Percentiles rank a stretch among this genome's conserved stretches.
Conservation (phyloP, 2,329 filamentous ascomycete species). For the Sporothrix protearum region DNA sequence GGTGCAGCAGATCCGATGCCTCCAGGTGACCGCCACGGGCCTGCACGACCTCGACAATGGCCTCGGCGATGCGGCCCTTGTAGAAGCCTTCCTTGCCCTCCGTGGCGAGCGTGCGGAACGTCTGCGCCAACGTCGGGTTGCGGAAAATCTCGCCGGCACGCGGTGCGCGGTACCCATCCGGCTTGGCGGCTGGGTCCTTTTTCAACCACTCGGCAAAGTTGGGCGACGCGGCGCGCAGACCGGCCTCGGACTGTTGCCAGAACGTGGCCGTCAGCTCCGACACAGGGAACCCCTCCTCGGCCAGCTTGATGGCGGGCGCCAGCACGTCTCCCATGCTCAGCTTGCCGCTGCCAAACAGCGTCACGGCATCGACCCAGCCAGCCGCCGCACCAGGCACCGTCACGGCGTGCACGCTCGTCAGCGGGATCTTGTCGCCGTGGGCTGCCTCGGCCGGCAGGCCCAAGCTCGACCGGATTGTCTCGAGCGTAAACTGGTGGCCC, state of each 20-base stretch:
- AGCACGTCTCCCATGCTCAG: constrained; percentile 73
- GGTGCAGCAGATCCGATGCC: constrained; percentile 74
- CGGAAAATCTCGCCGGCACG: constrained; percentile 81
- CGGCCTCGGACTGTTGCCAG: constrained; percentile 67
- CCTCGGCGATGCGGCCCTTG: constrained; percentile 74
- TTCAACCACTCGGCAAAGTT: constrained; percentile 89
- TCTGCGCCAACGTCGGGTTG: constrained; percentile 75
- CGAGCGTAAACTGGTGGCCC: constrained; percentile 64
- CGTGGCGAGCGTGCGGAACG: constrained; percentile 72
- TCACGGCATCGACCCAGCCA: constrained; percentile 87
- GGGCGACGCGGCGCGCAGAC: constrained; percentile 70
- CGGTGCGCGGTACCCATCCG: constrained; percentile 70
- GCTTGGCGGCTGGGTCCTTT: constrained; percentile 58
- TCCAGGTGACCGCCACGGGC: constrained; percentile 74
- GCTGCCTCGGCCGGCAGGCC: constrained; percentile 53
- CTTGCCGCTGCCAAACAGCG: constrained; percentile 85
- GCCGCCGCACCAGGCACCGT: constrained; percentile 88
- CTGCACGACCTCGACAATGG: constrained; percentile 71
- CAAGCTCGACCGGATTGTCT: constrained; percentile 66
- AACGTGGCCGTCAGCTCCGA: constrained; percentile 69
- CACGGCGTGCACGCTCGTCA: constrained; percentile 71
- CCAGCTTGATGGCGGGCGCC: constrained; percentile 76
- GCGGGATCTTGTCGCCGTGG: constrained; percentile 48
- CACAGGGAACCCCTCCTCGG: constrained; percentile 85
- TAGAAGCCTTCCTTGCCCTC: constrained; percentile 93